Conservation (phyloP, 495 filamentous ascomycete species). For the Aspergillus ostianus region DNA sequence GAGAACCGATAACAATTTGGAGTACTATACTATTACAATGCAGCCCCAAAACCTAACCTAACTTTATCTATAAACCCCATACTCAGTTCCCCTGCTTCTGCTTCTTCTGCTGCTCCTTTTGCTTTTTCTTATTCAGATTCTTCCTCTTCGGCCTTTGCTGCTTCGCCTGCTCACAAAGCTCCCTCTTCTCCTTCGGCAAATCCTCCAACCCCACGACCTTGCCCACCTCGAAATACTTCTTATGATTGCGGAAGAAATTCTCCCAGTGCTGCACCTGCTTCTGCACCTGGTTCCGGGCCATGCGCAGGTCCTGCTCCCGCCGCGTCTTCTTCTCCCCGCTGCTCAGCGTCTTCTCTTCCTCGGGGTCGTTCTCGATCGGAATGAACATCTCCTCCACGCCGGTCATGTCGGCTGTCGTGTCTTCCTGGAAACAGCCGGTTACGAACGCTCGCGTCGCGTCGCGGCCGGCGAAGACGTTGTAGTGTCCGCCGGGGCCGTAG, state of each 20-base stretch:
- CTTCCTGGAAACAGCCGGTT: conserved; percentile 92
- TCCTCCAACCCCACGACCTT: conserved; percentile 48
- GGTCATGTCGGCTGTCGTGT: conserved; percentile 75
- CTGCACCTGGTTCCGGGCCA: conserved; percentile 41
- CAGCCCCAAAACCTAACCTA: background rate
- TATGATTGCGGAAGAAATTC: conserved; percentile 71
- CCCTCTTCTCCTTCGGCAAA: conserved; percentile 32
- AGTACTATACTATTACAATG: conserved; percentile 2
- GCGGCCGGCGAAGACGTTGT: conserved; percentile 80
- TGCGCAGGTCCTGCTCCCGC: conserved; percentile 50
- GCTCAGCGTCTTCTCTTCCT: conserved; percentile 44
- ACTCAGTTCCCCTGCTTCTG: background rate
- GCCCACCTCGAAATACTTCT: conserved; percentile 74
- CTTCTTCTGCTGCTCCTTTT: conserved; percentile 6
- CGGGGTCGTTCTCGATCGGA: conserved; percentile 63
- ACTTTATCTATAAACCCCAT: background rate
- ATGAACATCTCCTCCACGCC: conserved; percentile 91
- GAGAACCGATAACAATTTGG: background rate
- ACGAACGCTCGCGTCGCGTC: conserved; percentile 91
- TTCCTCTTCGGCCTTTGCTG: conserved; percentile 42
- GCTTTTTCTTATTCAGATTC: conserved; percentile 13
- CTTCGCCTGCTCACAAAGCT: conserved; percentile 47
- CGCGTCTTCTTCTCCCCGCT: conserved; percentile 53
- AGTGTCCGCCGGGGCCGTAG: conserved; percentile 89
- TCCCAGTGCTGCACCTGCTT: conserved; percentile 47